Base-by-base conservation (phyloP, 768 basidiomycete genomes). In the Gloeostereum incarnatum region DNA sequence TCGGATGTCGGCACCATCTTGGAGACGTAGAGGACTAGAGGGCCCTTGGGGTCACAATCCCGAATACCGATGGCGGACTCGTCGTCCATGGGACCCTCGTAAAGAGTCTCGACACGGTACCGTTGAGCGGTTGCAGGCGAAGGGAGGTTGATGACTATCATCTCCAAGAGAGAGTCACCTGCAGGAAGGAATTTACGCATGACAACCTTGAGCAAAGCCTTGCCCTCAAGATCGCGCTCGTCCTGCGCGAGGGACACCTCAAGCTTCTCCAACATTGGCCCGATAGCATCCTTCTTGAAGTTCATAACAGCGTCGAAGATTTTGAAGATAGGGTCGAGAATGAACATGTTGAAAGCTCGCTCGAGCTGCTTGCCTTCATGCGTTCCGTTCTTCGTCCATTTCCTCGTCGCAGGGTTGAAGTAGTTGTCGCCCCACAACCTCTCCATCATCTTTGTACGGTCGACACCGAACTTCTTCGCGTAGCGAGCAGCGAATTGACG, bases 1-100 rank as follows among this genome's bases (percentile, higher is more conserved):
- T 99, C 96, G 50, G 96, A 96, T 29, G 96, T 97, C 46, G 96
- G 96, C 53, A 98, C 96, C 96, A 99, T 98, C 81, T 98, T 98
- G 50, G 96, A 98, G 67, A 99, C 73, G 66, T 99, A 99, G 47
- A 94, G 78, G 57, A 98, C 92, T 45, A 99, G 84, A 47, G 96
- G 96, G 37, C 81, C 96, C 31, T 81, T 83, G 60, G 96, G 85
- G 66, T 98, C 89, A 60, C 96, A 99, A 61, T 98, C 93, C 38
- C 96, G 82, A 71, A 99, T 93, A 68, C 80, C 89, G 50, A 98
- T 90, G 50, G 96, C 96, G 43, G 90, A 96, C 66, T 99, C 96
- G 57, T 99, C 96, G 66, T 99, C 96, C 91, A 97, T 91, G 53
- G 96, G 96, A 59, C 96, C 96, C 60, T 99, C 96, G 64, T 99